A percentile compares a stretch with the other conserved stretches of the same genome.
Conservation (phyloP, 2,329 filamentous ascomycete genomes). For the Venturia effusa region DNA sequence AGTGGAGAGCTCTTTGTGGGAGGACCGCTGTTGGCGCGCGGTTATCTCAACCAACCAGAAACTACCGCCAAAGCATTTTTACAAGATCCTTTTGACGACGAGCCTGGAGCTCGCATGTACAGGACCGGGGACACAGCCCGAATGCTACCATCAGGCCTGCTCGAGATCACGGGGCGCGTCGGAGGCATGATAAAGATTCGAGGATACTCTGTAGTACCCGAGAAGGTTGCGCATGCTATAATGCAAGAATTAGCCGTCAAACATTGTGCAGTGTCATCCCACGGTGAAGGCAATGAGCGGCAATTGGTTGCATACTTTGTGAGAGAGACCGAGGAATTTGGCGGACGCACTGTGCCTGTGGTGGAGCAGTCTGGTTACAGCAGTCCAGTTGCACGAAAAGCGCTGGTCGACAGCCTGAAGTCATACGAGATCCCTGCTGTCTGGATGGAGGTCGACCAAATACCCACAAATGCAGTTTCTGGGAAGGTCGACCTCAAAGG, state of each 20-base stretch:
- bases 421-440: constrained; percentile 76
- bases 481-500: constrained; percentile 67
- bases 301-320: constrained; percentile 72
- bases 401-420: constrained; percentile 55
- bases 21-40: constrained; percentile 61
- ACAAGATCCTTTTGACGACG: constrained; percentile 50
- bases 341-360: constrained; percentile 49
- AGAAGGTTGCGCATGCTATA: constrained; percentile 65
- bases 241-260: constrained; percentile 58
- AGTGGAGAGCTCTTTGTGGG: constrained; percentile 68
- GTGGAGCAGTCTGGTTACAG: constrained; percentile 60
- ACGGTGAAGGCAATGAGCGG: constrained; percentile 64
- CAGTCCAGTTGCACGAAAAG: constrained; percentile 52
- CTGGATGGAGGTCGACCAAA: constrained; percentile 60
- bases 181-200: constrained; percentile 74
- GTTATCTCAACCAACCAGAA: constrained; percentile 71
- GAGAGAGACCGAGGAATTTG: constrained; percentile 48
- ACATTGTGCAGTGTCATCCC: constrained; percentile 60
- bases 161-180: constrained; percentile 67
- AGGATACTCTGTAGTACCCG: constrained; percentile 67
- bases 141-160: constrained; percentile 52
- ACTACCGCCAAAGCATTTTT: constrained; percentile 64
- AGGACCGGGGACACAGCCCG: constrained; percentile 62
- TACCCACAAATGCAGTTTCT: constrained; percentile 69
- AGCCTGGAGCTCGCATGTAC: constrained; percentile 58